Percentiles rank a stretch among this genome's conserved stretches.
These are phyloP conservation scores for Quercus gilva DNA, from an alignment of 306 rosid genomes.

Conservation along the genomic window DNA sequence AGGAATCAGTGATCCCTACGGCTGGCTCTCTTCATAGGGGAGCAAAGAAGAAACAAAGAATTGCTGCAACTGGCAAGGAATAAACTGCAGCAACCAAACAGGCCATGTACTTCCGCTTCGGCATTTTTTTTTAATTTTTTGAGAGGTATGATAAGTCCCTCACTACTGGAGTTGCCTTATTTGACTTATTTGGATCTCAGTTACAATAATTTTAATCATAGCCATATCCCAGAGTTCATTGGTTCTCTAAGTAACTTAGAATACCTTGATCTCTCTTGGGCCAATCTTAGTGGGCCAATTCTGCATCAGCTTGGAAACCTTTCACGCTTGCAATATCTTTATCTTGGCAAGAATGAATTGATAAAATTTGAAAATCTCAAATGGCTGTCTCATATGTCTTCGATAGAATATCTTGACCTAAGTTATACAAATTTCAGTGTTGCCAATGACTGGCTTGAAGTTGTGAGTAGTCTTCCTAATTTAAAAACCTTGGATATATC, in stretches of 20 bases:
- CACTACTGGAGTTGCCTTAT: not conserved
- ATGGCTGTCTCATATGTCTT: too few species aligned
- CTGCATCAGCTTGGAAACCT: not conserved
- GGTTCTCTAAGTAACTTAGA: not conserved
- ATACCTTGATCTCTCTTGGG: not conserved
- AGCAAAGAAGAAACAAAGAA: not conserved
- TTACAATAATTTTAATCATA: fast-evolving
- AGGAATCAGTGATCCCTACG: too few species aligned
- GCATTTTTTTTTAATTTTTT: not conserved
- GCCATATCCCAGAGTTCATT: not conserved
- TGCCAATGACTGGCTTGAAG: too few species aligned
- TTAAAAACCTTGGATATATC: too few species aligned
- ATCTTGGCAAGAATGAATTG: fast-evolving
- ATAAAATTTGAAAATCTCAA: fast-evolving
- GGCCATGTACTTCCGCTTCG: too few species aligned
- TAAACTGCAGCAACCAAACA: not conserved
- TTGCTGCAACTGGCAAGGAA: conserved; percentile 13
- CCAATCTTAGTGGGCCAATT: too few species aligned
- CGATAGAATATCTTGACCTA: too few species aligned
- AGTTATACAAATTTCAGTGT: too few species aligned
- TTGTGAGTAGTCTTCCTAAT: too few species aligned
- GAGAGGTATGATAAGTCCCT: not conserved
- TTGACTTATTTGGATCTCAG: too few species aligned
- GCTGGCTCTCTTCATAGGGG: too few species aligned
- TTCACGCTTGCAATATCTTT: not conserved